These are phyloP conservation scores for Clathrospora elynae DNA, from an alignment of 2,329 filamentous ascomycete genomes.

Conservation along the genomic window DNA sequence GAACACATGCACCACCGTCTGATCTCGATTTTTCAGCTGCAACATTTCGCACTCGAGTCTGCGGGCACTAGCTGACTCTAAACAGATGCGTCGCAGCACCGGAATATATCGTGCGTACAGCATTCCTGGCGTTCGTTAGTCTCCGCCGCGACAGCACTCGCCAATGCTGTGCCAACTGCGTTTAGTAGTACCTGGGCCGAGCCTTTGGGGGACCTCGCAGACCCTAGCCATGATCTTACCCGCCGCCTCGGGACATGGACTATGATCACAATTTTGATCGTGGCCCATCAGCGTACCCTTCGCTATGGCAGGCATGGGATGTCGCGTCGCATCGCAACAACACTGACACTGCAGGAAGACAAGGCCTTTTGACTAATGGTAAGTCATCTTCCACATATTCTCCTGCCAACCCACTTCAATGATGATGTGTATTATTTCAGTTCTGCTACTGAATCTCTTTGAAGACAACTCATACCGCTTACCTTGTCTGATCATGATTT, in stretches of 20 bases:
- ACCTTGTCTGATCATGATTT: slow-evolving; percentile 57
- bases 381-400: slow-evolving; percentile 15
- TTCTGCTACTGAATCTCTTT: slow-evolving; percentile 67
- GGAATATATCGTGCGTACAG: background rate
- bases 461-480: slow-evolving; percentile 64
- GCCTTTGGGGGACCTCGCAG: too few relatives aligned
- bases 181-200: too few relatives aligned
- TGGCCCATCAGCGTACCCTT: too few relatives aligned
- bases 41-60: slow-evolving; percentile 15
- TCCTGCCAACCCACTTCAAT: slow-evolving; percentile 24
- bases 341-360: background rate
- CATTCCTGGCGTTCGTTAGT: too few relatives aligned
- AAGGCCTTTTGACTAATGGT: slow-evolving; percentile 7
- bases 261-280: too few relatives aligned
- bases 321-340: too few relatives aligned
- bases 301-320: too few relatives aligned
- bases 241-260: too few relatives aligned
- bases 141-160: background rate
- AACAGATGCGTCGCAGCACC: slow-evolving; percentile 5
- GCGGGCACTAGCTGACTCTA: slow-evolving; percentile 27
- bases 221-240: too few relatives aligned
- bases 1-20: slow-evolving; percentile 69
- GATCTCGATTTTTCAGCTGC: slow-evolving; percentile 29
- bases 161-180: background rate
- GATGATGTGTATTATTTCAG: slow-evolving; percentile 57